phyloP scores from a whole-genome alignment of 225 moss, liverwort and hornwort species.

The Polytrichum formosum region DNA sequence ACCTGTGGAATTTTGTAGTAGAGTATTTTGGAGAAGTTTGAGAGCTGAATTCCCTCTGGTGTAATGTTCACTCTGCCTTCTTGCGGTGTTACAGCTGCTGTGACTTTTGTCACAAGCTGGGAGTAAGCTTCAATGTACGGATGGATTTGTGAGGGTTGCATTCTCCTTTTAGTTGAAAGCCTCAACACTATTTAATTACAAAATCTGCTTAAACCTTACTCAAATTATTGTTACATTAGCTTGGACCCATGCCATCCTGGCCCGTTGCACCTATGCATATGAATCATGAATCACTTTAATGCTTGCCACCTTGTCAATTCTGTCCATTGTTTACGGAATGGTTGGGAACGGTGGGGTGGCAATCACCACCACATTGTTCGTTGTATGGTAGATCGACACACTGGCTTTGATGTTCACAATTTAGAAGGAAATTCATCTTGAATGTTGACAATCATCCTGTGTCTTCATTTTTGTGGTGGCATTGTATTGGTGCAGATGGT shows the following conservation, averaged over 20 bases:
- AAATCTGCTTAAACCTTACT: neutral
- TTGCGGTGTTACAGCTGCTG: neutral
- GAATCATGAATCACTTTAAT: too few species aligned
- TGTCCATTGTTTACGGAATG: neutral
- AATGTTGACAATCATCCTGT: neutral
- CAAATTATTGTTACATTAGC: neutral
- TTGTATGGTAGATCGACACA: neutral
- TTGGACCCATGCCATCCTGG: too few species aligned
- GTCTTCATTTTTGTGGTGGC: neutral
- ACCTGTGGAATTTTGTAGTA: neutral
- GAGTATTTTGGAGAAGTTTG: neutral
- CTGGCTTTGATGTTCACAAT: neutral
- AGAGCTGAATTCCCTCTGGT: neutral
- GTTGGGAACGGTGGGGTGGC: neutral
- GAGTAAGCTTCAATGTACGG: too few species aligned
- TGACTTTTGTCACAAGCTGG: neutral
- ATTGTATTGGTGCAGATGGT: slow-evolving; percentile 36
- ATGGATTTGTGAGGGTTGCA: too few species aligned
- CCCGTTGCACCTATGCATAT: too few species aligned
- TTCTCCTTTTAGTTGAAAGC: neutral
- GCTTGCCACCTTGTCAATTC: too few species aligned
- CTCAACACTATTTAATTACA: neutral
- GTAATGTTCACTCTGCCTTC: neutral
- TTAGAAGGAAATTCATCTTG: neutral
- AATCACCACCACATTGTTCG: neutral